Conservation (phyloP, 225 moss, liverwort and hornwort species). For the Bryoerythrophyllum caledonicum region DNA sequence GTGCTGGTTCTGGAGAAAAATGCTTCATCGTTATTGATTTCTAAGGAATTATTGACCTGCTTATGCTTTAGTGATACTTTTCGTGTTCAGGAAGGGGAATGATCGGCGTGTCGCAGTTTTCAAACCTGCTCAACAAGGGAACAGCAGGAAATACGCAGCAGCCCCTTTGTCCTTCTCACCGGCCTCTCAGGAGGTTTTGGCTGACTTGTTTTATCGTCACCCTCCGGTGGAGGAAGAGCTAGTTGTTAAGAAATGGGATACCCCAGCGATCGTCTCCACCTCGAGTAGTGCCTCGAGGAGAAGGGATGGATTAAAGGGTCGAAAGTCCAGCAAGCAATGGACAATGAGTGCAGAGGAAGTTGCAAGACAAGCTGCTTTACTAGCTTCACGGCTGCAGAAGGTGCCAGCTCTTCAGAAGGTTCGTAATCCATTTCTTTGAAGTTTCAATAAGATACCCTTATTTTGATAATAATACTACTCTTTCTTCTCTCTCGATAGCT, state of each 20-base stretch:
- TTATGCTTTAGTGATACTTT: slow-evolving; percentile 9
- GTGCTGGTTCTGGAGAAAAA: slow-evolving; percentile 13
- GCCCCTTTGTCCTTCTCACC: slow-evolving; percentile 75
- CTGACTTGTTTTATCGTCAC: slow-evolving; percentile 62
- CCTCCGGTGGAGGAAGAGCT: slow-evolving; percentile 87
- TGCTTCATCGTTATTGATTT: background rate
- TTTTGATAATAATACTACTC: too few species aligned
- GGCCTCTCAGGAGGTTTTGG: slow-evolving; percentile 65
- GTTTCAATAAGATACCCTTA: too few species aligned
- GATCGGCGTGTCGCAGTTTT: slow-evolving; percentile 72
- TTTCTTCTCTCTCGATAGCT: too few species aligned
- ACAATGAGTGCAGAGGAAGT: slow-evolving; percentile 57
- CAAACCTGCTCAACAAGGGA: slow-evolving; percentile 54
- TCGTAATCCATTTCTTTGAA: background rate
- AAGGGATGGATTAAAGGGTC: slow-evolving; percentile 28
- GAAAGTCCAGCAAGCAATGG: slow-evolving; percentile 46
- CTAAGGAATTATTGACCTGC: too few species aligned
- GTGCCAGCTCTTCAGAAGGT: slow-evolving; percentile 86
- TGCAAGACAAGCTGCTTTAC: slow-evolving; percentile 51
- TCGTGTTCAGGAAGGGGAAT: slow-evolving; percentile 70
- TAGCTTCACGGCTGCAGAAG: slow-evolving; percentile 70
- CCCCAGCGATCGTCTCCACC: slow-evolving; percentile 41
- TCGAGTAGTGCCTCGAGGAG: slow-evolving; percentile 32
- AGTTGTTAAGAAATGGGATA: slow-evolving; percentile 53
- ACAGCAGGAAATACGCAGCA: slow-evolving; percentile 40